phyloP scores from a whole-genome alignment of 2,329 filamentous ascomycete species.

The Calonectria pseudoturangicola region DNA sequence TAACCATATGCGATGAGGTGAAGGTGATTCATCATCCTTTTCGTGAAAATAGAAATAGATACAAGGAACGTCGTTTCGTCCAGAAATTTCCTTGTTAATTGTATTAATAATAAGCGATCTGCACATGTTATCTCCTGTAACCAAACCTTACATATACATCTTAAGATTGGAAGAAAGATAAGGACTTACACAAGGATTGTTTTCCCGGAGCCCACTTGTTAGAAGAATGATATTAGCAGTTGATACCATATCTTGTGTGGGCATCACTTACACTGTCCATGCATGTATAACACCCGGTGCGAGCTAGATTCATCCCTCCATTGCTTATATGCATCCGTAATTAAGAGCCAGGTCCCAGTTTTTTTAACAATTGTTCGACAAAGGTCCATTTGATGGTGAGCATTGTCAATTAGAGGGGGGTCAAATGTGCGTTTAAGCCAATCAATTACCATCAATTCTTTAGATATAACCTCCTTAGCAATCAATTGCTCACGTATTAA shows the following conservation, averaged over 20 bases:
- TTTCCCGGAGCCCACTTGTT: background rate
- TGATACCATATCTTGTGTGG: fast-evolving
- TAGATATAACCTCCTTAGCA: background rate
- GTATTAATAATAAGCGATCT: background rate
- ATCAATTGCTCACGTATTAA: background rate
- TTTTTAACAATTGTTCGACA: background rate
- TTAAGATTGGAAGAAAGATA: background rate
- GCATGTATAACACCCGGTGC: background rate
- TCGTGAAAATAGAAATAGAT: constrained; percentile 1
- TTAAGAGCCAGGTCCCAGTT: background rate
- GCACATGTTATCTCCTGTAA: background rate
- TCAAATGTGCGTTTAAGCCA: background rate
- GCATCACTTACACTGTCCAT: background rate
- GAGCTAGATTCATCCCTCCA: background rate
- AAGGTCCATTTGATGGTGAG: background rate
- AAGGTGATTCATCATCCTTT: background rate
- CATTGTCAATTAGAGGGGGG: background rate
- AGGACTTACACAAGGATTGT: background rate
- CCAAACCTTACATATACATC: background rate
- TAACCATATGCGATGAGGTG: background rate
- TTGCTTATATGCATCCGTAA: background rate
- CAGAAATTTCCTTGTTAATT: background rate
- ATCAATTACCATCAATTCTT: background rate
- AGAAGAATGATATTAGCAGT: background rate
- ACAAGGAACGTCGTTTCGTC: background rate